Evolutionary conservation across 345 rosid species (phyloP), one percentile per base, ranked within the genome.

Genomic region (Eucalyptus cloeziana): DNA sequence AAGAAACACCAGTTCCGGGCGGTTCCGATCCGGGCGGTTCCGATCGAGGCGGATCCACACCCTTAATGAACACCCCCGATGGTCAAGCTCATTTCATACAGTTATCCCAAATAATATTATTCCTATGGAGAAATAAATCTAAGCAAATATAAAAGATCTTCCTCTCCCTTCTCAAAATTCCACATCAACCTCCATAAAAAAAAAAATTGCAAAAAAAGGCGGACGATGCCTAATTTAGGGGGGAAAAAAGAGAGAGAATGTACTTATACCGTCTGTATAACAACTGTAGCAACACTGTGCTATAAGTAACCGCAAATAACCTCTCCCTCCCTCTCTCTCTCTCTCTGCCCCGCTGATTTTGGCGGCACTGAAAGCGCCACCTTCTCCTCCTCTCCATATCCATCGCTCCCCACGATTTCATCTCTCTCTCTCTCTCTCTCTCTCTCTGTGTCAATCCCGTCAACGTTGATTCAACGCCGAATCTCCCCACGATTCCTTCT

Each of bases 341-440:
- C 52, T 6, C 54, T 60, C n/a, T 25, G 5, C 86, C 93, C 93
- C 95, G 93, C 95, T 94, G 88, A 93, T 92, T 96, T 96, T 96
- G 99, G 99, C 99, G 98, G 96, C 87, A 86, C 88, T 30, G 64
- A 62, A 40, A 64, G 27, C 86, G 83, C 37, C 89, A 11, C 24
- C 52, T 49, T 31, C 88, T 56, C 62, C 62, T 60, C 31, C 69
- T 76, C 85, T 40, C 47, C 85, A 40, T 76, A 10, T 76, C 45
- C 47, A 40, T 76, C 47, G 49, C 37, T 50, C 56, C 90, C 69
- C 86, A 69, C 90, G 85, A 64, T 89, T 86, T n/a, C 87, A 16
- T 56, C 85, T 21, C 40, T 49, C 54, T 31, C 87, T 47, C 49
- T 87, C 49, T n/a, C 71, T 80, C 49, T 80, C 71, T 88, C 86